A percentile compares a stretch with the other conserved stretches of the same genome.
Conservation (phyloP, 768 basidiomycete species). For the Termitomyces sp. region DNA sequence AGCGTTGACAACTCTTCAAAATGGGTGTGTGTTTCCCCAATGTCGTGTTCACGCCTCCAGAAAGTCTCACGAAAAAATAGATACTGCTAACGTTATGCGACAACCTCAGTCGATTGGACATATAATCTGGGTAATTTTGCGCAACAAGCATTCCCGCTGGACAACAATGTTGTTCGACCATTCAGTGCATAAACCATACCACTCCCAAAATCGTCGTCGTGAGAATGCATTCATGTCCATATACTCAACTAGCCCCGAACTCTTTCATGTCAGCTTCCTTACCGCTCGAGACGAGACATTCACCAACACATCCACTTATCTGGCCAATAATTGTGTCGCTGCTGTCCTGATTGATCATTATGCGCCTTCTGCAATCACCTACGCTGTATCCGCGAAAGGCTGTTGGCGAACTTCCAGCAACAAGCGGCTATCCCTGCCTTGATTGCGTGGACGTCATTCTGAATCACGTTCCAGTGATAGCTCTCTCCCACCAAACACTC, state of each 20-base stretch:
- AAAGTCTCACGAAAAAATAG: constrained; percentile 20
- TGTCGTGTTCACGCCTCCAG: background rate
- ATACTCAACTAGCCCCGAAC: background rate
- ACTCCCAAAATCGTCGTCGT: constrained; percentile 44
- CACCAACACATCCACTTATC: constrained; percentile 46
- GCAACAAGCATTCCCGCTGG: constrained; percentile 47
- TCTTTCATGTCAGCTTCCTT: constrained; percentile 43
- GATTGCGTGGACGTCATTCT: constrained; percentile 40
- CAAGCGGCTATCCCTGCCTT: constrained; percentile 30
- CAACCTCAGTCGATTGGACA: constrained; percentile 34
- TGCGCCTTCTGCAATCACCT: constrained; percentile 12
- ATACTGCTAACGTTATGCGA: constrained; percentile 44
- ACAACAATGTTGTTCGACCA: constrained; percentile 45
- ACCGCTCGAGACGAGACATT: constrained; percentile 51
- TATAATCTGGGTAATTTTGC: constrained; percentile 56
- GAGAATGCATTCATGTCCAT: constrained; percentile 12
- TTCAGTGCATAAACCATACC: constrained; percentile 39
- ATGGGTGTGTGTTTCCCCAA: constrained; percentile 33
- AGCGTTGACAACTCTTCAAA: constrained; percentile 47
- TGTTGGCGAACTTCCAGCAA: constrained; percentile 36
- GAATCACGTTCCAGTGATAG: constrained; percentile 43
- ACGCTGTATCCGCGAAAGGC: constrained; percentile 18
- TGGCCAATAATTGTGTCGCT: constrained; percentile 51
- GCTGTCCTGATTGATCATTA: constrained; percentile 34
- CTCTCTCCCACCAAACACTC: constrained; percentile 35